Conservation (phyloP, 352 stramenopile genomes). For the Phytophthora multivora region DNA sequence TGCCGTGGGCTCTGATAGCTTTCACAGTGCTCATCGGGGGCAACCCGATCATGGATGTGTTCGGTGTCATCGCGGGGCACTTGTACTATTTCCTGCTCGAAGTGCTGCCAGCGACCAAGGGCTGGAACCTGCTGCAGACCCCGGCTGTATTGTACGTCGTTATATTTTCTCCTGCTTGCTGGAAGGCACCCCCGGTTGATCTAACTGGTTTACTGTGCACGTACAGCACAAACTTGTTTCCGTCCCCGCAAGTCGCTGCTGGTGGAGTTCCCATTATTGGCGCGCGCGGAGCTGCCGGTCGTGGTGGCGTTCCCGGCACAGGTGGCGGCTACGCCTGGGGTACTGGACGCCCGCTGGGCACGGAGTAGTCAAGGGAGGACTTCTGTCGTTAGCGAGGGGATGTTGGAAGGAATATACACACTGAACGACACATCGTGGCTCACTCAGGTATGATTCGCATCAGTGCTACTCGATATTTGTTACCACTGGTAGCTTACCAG, state of each 20-base stretch:
- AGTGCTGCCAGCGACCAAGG: constrained; percentile 84
- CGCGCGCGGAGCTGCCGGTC: constrained; percentile 41
- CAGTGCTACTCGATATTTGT: no score
- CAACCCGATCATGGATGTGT: constrained; percentile 88
- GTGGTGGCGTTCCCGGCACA: constrained; percentile 36
- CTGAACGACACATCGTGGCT: no score
- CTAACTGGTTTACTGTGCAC: constrained; percentile 8
- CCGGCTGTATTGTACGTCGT: constrained; percentile 78
- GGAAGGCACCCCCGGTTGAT: neutral
- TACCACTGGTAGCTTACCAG: no score
- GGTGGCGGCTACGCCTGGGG: constrained; percentile 76
- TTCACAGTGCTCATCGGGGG: constrained; percentile 89
- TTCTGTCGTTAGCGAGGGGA: neutral
- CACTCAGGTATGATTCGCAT: no score
- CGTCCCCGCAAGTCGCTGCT: constrained; percentile 51
- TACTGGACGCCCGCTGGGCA: constrained; percentile 59
- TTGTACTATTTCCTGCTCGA: constrained; percentile 92
- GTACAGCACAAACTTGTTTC: constrained; percentile 65
- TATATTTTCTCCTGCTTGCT: neutral
- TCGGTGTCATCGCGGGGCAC: constrained; percentile 85
- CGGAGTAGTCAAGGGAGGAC: constrained; percentile 15
- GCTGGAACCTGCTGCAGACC: constrained; percentile 84
- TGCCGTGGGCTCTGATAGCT: constrained; percentile 89
- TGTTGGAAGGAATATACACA: neutral
- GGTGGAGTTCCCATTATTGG: constrained; percentile 64